phyloP scores from a whole-genome alignment of 2,329 filamentous ascomycete species.

The Fusarium pseudocircinatum region DNA sequence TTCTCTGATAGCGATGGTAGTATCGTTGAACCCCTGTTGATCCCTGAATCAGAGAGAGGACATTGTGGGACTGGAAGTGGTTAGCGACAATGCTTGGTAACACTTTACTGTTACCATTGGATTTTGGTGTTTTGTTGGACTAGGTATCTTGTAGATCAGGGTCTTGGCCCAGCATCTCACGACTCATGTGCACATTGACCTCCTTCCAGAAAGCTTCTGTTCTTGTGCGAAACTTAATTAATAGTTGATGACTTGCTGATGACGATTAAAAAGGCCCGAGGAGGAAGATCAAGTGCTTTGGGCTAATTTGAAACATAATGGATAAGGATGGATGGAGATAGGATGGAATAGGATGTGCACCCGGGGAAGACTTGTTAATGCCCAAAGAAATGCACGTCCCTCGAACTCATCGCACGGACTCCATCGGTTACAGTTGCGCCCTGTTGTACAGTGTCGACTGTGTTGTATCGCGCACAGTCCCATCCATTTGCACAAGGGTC shows the following conservation, averaged over 20 bases:
- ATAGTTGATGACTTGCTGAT: neutral
- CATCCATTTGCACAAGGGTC: neutral
- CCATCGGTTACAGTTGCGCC: slow-evolving; percentile 2
- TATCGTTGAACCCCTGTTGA: slow-evolving; percentile 27
- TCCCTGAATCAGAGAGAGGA: slow-evolving; percentile 26
- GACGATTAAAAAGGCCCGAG: neutral
- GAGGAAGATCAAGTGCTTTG: slow-evolving; percentile 8
- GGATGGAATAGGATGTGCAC: neutral
- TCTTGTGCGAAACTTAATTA: neutral
- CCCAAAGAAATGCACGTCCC: slow-evolving; percentile 35
- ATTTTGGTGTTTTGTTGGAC: slow-evolving; percentile 1
- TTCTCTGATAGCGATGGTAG: neutral
- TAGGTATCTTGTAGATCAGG: slow-evolving; percentile 7
- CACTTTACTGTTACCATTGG: neutral
- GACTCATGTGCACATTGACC: slow-evolving; percentile 16
- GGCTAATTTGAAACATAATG: slow-evolving; percentile 44
- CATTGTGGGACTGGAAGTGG: slow-evolving; percentile 12
- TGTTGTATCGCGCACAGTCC: slow-evolving; percentile 10
- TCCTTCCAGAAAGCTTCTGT: slow-evolving; percentile 16
- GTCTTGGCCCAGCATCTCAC: slow-evolving; percentile 12
- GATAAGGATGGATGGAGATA: neutral
- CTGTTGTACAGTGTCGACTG: slow-evolving; percentile 26
- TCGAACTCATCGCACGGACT: slow-evolving; percentile 30
- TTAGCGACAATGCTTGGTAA: slow-evolving; percentile 24
- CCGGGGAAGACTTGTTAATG: slow-evolving; percentile 19